Base-by-base conservation (phyloP, 1,284 basidiomycete genomes). In the Gomphus sp. region DNA sequence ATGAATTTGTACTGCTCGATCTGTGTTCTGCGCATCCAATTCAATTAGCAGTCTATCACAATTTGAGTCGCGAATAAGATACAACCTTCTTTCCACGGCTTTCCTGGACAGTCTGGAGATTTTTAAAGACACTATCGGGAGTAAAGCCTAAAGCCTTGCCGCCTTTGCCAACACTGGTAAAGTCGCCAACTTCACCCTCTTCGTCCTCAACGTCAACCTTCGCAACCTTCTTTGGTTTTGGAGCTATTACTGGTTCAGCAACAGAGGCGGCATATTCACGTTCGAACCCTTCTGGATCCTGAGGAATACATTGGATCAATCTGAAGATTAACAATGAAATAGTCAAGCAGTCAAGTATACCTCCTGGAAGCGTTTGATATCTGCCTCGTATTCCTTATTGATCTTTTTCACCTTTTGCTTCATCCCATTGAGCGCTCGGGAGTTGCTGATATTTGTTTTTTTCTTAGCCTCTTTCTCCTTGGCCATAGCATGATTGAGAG, bases 341-440 rank as follows among this genome's bases (percentile, higher is more conserved):
- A 34, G 25, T 53, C 33, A 9, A n/a, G 70, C 81, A n/a, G n/a
- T n/a, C n/a, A n/a, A n/a, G n/a, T n/a, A 67, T 65, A 93, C 93
- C 71, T 84, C 79, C 66, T 89, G 87, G 77, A 86, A 98, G 62
- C 82, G 81, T 67, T 84, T 84, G 55, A 98, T 72, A 63, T 91
- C 86, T 43, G 74, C 74, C 74, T 98, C 97, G 69, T 93, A 84
- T 71, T 98, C 97, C 73, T 95, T 97, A 62, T 79, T 69, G 36
- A 88, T 81, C 76, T 96, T 98, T 74, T 91, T 95, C 62, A 98
- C 79, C 72, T 96, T 98, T 75, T 98, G 95, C 76, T 95, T 98
- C 85, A 98, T 93, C 31, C 89, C 89, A 65, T 94, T 98, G 67
- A 98, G 80, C 1, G 94, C 94, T 70, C 93, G 94, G 52, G 93